Conservation (phyloP, 208 protist species). For the Herpetomonas samuelpessoai region DNA sequence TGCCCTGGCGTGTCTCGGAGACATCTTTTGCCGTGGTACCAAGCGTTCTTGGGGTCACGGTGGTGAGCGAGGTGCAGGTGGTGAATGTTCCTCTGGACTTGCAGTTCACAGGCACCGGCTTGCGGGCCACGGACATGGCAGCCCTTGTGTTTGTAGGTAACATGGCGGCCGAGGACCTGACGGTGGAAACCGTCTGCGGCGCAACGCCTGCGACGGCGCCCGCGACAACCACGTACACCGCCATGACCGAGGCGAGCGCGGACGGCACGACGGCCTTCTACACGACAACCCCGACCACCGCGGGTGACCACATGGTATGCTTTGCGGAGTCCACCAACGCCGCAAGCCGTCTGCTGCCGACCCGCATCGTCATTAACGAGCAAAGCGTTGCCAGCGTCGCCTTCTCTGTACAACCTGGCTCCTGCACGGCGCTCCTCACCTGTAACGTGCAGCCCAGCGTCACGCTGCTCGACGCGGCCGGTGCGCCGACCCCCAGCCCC, state of each 20-base stretch:
- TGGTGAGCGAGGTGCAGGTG: slow-evolving; percentile 34
- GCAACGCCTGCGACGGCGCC: slow-evolving; percentile 2
- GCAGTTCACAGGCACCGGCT: slow-evolving; percentile 46
- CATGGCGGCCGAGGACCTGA: slow-evolving; percentile 12
- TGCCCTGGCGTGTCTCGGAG: slow-evolving; percentile 31
- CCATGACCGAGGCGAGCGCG: slow-evolving; percentile 25
- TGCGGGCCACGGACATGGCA: slow-evolving; percentile 41
- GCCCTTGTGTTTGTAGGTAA: slow-evolving; percentile 43
- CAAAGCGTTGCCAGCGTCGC: slow-evolving; percentile 36
- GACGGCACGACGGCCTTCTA: slow-evolving; percentile 48
- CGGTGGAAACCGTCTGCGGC: slow-evolving; percentile 31
- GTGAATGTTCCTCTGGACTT: slow-evolving; percentile 46
- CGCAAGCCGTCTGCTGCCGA: slow-evolving; percentile 30
- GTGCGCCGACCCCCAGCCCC: slow-evolving; percentile 28
- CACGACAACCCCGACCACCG: slow-evolving; percentile 37
- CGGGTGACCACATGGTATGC: slow-evolving; percentile 67
- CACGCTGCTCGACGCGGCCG: slow-evolving; percentile 35
- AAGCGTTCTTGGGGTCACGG: slow-evolving; percentile 35
- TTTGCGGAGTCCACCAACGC: slow-evolving; percentile 20
- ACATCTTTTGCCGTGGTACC: slow-evolving; percentile 58
- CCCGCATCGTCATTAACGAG: slow-evolving; percentile 26
- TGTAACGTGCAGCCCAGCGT: slow-evolving; percentile 69
- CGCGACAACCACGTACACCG: slow-evolving; percentile 19
- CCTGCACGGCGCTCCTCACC: slow-evolving; percentile 31
- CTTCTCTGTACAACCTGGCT: slow-evolving; percentile 48